Conservation (phyloP, 2,329 filamentous ascomycete genomes). For the Aurifilum marmelostoma region DNA sequence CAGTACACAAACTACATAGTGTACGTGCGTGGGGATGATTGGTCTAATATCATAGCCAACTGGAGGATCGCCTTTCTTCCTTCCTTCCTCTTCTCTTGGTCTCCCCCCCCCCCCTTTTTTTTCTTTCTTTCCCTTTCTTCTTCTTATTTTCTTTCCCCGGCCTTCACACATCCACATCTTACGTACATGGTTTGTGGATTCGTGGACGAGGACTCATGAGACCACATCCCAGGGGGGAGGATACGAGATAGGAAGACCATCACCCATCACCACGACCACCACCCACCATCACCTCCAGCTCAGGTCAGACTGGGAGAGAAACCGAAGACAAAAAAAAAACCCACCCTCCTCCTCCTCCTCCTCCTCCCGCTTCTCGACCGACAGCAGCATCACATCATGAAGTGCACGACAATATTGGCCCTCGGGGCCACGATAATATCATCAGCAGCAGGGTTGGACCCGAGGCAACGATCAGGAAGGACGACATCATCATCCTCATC, state of each 20-base stretch:
- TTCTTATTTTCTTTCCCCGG: not conserved
- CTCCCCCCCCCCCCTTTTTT: too few species aligned
- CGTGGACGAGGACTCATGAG: not conserved
- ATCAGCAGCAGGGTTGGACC: constrained; percentile 34
- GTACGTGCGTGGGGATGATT: constrained; percentile 7
- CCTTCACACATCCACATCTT: not conserved
- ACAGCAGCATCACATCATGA: constrained; percentile 40
- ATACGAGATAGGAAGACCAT: not conserved
- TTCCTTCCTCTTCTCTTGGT: not conserved
- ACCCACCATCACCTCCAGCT: not conserved
- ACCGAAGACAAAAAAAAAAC: not conserved
- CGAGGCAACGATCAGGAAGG: constrained; percentile 38
- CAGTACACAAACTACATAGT: constrained; percentile 6
- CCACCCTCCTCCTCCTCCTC: too few species aligned
- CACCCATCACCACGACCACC: not conserved
- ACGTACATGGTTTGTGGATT: not conserved
- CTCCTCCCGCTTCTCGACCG: not conserved
- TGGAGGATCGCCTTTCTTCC: not conserved
- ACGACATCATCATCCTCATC: not conserved
- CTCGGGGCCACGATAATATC: constrained; percentile 37
- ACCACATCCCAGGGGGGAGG: constrained; percentile 10
- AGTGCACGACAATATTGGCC: constrained; percentile 37
- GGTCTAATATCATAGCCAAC: constrained; percentile 20
- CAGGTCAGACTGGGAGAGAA: not conserved
- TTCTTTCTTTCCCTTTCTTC: not conserved